A percentile compares a stretch with the other conserved stretches of the same genome.
phyloP scores from a whole-genome alignment of 768 basidiomycete species.

The Mycena galericulata region DNA sequence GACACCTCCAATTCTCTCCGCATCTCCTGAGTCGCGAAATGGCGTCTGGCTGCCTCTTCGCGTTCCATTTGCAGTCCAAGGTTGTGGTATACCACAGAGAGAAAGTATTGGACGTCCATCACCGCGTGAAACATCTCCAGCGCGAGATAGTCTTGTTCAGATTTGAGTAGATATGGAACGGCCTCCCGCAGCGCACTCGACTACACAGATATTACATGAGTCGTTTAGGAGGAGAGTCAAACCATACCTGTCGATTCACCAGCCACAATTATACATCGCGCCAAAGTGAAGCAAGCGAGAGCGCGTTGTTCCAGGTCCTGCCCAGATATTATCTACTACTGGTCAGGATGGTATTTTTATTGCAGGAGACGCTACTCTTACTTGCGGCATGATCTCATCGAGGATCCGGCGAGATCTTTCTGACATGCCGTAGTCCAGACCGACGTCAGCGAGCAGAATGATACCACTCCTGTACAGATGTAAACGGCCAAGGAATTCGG shows the following conservation, averaged over 20 bases:
- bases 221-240: background rate
- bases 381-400: conserved; percentile 88
- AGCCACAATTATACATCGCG: conserved; percentile 79
- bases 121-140: conserved; percentile 71
- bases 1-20: conserved; percentile 56
- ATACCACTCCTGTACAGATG: conserved; percentile 76
- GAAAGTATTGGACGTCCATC: conserved; percentile 78
- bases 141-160: conserved; percentile 73
- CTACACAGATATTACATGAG: conserved; percentile 37
- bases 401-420: conserved; percentile 72
- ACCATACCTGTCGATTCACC: conserved; percentile 57
- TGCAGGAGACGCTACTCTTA: conserved; percentile 40
- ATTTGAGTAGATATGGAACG: conserved; percentile 67
- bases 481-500: conserved; percentile 81
- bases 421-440: conserved; percentile 82
- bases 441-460: conserved; percentile 81
- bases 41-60: conserved; percentile 63
- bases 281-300: conserved; percentile 77
- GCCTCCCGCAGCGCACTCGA: conserved; percentile 64
- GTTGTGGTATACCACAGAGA: conserved; percentile 80
- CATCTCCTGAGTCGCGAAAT: conserved; percentile 57
- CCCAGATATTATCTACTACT: conserved; percentile 71
- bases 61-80: conserved; percentile 66
- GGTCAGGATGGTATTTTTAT: background rate
- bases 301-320: conserved; percentile 83